Evolutionary conservation across 1,284 basidiomycete species (phyloP).

Genomic region (Cutaneotrichosporon mucoides): DNA sequence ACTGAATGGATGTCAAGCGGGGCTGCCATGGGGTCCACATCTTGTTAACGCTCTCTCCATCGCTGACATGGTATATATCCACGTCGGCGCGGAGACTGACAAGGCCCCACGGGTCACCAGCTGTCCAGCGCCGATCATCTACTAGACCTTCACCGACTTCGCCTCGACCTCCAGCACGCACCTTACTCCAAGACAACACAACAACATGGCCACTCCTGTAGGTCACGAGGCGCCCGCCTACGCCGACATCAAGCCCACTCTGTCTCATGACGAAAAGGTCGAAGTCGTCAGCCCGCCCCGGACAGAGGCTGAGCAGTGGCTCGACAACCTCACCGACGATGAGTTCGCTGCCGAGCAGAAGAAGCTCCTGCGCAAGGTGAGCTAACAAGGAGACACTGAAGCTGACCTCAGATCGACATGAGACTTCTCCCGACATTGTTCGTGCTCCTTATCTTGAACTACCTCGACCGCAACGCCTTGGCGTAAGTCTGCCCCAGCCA

Average conservation of each 20-base stretch:
- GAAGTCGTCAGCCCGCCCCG: not conserved
- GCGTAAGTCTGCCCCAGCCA: constrained; percentile 18
- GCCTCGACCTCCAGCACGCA: too few relatives aligned
- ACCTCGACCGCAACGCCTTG: constrained; percentile 42
- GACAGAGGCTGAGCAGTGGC: not conserved
- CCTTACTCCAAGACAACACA: too few relatives aligned
- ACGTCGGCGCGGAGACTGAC: not conserved
- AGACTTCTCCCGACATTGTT: constrained; percentile 26
- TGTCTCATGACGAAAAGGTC: not conserved
- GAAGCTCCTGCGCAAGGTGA: not conserved
- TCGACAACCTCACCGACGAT: not conserved
- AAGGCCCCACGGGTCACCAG: not conserved
- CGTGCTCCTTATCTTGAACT: constrained; percentile 38
- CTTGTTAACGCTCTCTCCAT: not conserved
- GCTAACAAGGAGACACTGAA: constrained; percentile 4
- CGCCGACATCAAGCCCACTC: not conserved
- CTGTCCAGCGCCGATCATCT: not conserved
- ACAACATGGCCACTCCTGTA: too few relatives aligned
- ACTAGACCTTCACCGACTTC: too few relatives aligned
- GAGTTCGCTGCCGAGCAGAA: not conserved
- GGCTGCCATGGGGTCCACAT: too few relatives aligned
- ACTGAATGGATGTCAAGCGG: too few relatives aligned
- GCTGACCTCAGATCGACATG: constrained; percentile 19
- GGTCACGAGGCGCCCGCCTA: too few relatives aligned
- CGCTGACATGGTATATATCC: not conserved